A percentile compares a stretch with the other conserved stretches of the same genome.
Evolutionary conservation across 2,329 filamentous ascomycete genomes (phyloP).

Genomic region (Neonectria neomacrospora): DNA sequence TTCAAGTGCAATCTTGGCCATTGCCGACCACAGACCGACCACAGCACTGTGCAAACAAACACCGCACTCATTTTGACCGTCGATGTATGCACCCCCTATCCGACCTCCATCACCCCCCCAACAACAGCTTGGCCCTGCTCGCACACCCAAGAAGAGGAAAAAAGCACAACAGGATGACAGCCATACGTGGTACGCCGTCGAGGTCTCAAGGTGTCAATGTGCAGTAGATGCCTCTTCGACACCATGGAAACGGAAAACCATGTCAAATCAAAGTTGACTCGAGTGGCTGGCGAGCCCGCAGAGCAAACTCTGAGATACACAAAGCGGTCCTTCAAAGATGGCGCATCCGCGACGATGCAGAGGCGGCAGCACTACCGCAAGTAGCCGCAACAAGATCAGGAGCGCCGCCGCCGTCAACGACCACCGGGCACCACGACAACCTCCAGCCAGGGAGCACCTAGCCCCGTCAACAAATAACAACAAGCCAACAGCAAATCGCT

Average conservation of each 20-base stretch:
- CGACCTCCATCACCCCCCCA: background rate
- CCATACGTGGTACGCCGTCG: background rate
- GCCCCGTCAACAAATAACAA: conserved; percentile 14
- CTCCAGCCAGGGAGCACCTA: background rate
- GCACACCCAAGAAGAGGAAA: background rate
- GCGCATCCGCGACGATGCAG: conserved; percentile 10
- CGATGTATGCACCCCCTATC: background rate
- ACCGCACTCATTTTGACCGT: background rate
- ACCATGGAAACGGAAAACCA: conserved; percentile 11
- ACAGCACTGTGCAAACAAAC: conserved; percentile 10
- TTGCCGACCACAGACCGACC: conserved; percentile 7
- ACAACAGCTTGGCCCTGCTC: conserved; percentile 1
- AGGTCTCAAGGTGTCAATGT: background rate
- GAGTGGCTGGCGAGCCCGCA: background rate
- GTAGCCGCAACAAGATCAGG: conserved; percentile 15
- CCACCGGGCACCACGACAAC: conserved; percentile 10
- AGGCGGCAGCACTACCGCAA: conserved; percentile 25
- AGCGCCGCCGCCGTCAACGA: too few species aligned
- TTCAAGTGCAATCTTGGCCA: conserved; percentile 1
- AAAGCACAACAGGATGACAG: background rate
- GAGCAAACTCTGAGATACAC: background rate
- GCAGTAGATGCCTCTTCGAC: background rate
- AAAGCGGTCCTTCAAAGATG: background rate
- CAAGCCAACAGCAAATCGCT: conserved; percentile 32
- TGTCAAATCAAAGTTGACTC: conserved; percentile 12